phyloP scores from a whole-genome alignment of 768 basidiomycete species.

The Tulasnella sp. region DNA sequence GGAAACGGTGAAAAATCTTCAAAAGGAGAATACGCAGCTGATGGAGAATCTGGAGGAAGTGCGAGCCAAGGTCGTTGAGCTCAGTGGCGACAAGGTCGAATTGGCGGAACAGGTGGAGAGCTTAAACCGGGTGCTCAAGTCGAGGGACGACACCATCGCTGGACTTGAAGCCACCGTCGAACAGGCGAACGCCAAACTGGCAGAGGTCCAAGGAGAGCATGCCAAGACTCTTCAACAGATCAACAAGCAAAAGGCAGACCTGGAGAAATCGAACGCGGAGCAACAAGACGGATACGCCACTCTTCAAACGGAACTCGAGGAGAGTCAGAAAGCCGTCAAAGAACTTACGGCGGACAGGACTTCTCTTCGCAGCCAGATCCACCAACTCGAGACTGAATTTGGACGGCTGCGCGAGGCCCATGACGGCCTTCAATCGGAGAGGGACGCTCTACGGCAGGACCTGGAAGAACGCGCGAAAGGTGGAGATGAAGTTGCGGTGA shows the following conservation, averaged over 20 bases:
- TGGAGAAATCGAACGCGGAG: constrained; percentile 39
- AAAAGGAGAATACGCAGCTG: constrained; percentile 74
- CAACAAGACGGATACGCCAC: constrained; percentile 52
- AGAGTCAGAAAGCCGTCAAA: constrained; percentile 55
- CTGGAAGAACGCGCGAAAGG: constrained; percentile 51
- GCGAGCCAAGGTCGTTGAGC: constrained; percentile 80
- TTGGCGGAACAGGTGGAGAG: constrained; percentile 65
- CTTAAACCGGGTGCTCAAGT: constrained; percentile 58
- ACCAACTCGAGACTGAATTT: constrained; percentile 60
- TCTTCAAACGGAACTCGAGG: constrained; percentile 57
- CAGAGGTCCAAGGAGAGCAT: constrained; percentile 26
- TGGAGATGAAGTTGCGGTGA: constrained; percentile 64
- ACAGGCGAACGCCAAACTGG: constrained; percentile 43
- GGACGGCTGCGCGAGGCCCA: constrained; percentile 52
- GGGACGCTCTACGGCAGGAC: constrained; percentile 57
- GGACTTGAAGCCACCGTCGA: constrained; percentile 64
- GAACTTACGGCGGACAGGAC: constrained; percentile 69
- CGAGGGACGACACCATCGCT: constrained; percentile 60
- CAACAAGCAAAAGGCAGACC: constrained; percentile 53
- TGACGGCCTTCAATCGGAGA: constrained; percentile 48
- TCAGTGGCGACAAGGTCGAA: constrained; percentile 72
- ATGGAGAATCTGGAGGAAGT: constrained; percentile 84
- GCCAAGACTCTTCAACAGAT: constrained; percentile 45
- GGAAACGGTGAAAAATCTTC: constrained; percentile 68
- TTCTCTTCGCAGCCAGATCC: constrained; percentile 58